Evolutionary conservation across 768 basidiomycete species (phyloP), one percentile per base, ranked within the genome.

Genomic region (Hericium alpestre): DNA sequence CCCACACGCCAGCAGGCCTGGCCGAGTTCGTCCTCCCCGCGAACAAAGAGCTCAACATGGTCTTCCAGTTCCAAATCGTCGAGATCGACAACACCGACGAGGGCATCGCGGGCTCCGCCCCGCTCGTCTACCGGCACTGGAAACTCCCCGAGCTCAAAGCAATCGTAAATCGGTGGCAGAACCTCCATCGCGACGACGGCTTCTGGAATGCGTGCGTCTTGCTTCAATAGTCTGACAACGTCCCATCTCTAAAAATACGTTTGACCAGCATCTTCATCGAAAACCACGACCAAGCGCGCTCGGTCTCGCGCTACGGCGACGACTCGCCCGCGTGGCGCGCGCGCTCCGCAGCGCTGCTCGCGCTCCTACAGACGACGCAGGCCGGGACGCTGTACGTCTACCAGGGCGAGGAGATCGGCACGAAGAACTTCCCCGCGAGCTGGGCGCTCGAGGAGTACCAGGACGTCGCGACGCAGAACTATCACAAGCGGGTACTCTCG

Each of bases 381-480:
- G 71, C 75, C 8, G 87, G 87, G 6, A 87, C 87, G 18, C 69
- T 83, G 59, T 90, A 82, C 65, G 72, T 90, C 11, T 90, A 83
- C 65, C 85, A 90, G 70, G 87, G 86, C 6, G 75, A 89, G 66
- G 89, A 90, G 64, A 74, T 90, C 0, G 87, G 81, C 0, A 70
- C 85, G 66, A 79, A 75, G 67, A 84, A 84, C 56, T 80, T 84
- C 59, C 82, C 83, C 16, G 65, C 73, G 51, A 64, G 69, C 15
- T 90, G 86, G 86, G 79, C 78, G 0, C 73, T 86, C 22, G 82
- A 86, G 56, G 84, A 86, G 63, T 90, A 87, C 68, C 83, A 83
- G 64, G 87, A 87, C 54, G 76, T 84, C 41, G 81, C 81, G 38
- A 73, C 80, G 4, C 73, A 76, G 60, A 84, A 83, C 63, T 82